Base-by-base conservation (phyloP, 176 grass and related monocot species). In the Luzula sylvatica region DNA sequence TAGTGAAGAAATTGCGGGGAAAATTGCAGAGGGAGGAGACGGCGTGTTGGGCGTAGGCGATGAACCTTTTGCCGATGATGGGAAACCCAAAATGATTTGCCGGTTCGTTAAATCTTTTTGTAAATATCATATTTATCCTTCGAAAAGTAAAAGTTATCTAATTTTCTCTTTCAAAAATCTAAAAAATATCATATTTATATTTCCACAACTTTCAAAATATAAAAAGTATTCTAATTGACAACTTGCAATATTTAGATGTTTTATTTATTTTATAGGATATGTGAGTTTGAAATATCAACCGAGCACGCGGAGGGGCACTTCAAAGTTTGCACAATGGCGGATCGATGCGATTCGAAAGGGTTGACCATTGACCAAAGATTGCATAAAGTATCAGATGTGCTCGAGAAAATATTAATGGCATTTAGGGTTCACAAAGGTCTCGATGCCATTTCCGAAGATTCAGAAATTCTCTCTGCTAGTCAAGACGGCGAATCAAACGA, bases 271-370 rank as follows among this genome's bases (percentile, higher is more conserved):
- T n/a, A n/a, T 9, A 81, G 90, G 54, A 86, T 96, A 23, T 96
- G 92, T 40, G 92, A 96, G 66, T 90, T 82, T 72, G 81, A 96
- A 68, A 96, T 96, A 58, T 84, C 92, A 0, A 86, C 87, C 42
- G 35, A 61, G 5, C 73, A 78, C 65, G 92, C 92, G 0, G 71
- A 81, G 71, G 84, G 80, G 26, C 92, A 90, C 53, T 79, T 89
- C 56, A 73, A 68, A 16, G 75, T 86, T 11, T 90, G 92, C 74
- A 90, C 85, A 3, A 77, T 96, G 3, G 85, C 81, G 50, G 80
- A 96, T 62, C 72, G 75, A 41, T 96, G 92, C 70, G 85, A 96
- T 67, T 74, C 78, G 15, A 88, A 90, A 70, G 92, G 92, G 23
- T 69, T 83, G 68, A 82, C 21, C 38, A 73, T 74, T 12, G 92